A percentile compares a stretch with the other conserved stretches of the same genome.
Conservation (phyloP, 179 eudicot species). For the Spergularia azorica region DNA sequence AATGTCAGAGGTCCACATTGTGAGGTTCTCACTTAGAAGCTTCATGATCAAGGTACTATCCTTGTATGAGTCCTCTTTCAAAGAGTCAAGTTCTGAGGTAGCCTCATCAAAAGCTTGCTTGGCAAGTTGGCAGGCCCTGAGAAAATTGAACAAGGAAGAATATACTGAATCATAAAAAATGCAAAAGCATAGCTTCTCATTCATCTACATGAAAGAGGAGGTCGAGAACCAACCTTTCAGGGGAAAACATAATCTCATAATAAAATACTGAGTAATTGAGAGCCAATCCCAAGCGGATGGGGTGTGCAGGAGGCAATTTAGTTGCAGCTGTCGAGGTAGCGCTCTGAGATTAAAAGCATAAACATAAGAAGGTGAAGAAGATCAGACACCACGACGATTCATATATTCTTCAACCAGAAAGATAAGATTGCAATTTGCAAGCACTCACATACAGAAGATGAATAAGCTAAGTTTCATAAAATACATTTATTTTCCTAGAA, state of each 20-base stretch:
- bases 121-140: conserved; percentile 31
- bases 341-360: conserved; percentile 34
- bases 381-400: neutral
- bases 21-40: conserved; percentile 36
- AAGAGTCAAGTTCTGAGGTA: conserved; percentile 32
- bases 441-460: neutral
- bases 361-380: neutral
- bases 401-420: neutral
- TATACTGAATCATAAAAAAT: neutral
- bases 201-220: neutral
- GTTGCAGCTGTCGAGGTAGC: conserved; percentile 48
- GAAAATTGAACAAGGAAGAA: neutral
- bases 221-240: conserved; percentile 44
- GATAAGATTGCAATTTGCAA: neutral
- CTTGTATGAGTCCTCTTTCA: conserved; percentile 38
- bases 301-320: conserved; percentile 56
- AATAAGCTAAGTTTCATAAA: neutral
- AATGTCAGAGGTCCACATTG: conserved; percentile 33
- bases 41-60: conserved; percentile 39
- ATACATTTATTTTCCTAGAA: neutral
- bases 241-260: conserved; percentile 58
- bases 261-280: conserved; percentile 63
- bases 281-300: conserved; percentile 59
- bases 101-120: conserved; percentile 35
- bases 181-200: too few relatives aligned